A percentile compares a stretch with the other conserved stretches of the same genome.
Evolutionary conservation across 73 alveolate genomes (phyloP).

Genomic region (Effrenium voratum): DNA sequence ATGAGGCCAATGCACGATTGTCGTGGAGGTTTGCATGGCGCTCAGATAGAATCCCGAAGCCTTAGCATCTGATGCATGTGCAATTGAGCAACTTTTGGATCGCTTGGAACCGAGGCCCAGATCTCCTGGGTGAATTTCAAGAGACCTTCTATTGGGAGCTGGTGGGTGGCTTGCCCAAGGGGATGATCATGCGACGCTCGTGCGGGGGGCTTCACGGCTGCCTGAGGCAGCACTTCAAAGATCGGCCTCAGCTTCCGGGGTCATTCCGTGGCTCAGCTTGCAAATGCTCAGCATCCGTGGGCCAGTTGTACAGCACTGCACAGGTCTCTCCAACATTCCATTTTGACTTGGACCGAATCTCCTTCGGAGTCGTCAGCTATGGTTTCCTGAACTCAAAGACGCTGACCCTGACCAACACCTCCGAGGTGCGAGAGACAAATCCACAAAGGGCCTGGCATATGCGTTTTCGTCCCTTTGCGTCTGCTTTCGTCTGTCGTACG

Average conservation of each 20-base stretch:
- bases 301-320: not conserved
- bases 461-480: not conserved
- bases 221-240: conserved; percentile 82
- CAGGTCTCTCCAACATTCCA: conserved; percentile 98
- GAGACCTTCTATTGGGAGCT: conserved; percentile 99
- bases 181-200: not conserved
- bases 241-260: conserved; percentile 71
- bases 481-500: not conserved
- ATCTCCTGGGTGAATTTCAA: conserved; percentile 99
- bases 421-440: conserved; percentile 96
- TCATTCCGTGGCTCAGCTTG: conserved; percentile 22
- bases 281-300: too few species aligned
- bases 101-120: conserved; percentile 98
- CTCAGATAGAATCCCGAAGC: too few species aligned
- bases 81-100: too few species aligned
- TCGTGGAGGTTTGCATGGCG: conserved; percentile 55
- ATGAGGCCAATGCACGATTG: conserved; percentile 71
- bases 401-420: conserved; percentile 98
- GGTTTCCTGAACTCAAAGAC: conserved; percentile 99
- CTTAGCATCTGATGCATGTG: too few species aligned
- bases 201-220: not conserved
- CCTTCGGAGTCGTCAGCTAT: conserved; percentile 99
- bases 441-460: not conserved
- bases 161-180: conserved; percentile 95
- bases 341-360: conserved; percentile 99